A percentile compares a stretch with the other conserved stretches of the same genome.
Evolutionary conservation across 2,329 filamentous ascomycete genomes (phyloP).

Genomic region (Blumeriella jaapii): DNA sequence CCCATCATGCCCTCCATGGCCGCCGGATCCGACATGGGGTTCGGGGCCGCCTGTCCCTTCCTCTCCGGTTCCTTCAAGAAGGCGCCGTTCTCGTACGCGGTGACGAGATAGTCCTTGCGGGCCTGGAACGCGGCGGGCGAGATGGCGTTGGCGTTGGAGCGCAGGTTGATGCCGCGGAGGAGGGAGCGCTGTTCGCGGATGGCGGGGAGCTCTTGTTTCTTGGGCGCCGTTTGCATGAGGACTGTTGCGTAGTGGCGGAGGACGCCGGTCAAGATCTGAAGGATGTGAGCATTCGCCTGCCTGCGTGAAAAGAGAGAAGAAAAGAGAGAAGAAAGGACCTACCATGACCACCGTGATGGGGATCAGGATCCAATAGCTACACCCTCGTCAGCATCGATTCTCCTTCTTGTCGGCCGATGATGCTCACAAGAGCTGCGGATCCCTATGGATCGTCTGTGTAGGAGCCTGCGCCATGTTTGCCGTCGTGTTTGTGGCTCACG

Average conservation of each 20-base stretch:
- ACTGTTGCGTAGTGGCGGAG: conserved; percentile 92
- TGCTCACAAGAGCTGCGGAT: conserved; percentile 92
- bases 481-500: conserved; percentile 1
- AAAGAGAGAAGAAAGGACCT: conserved; percentile 22
- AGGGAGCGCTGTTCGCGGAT: conserved; percentile 82
- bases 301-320: too few species aligned
- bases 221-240: conserved; percentile 76
- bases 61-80: conserved; percentile 84
- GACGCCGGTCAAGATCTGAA: conserved; percentile 77
- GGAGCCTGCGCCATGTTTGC: conserved; percentile 67
- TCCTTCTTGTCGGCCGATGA: conserved; percentile 9
- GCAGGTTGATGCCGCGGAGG: conserved; percentile 72
- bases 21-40: conserved; percentile 89
- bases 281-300: conserved; percentile 3
- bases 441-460: conserved; percentile 92
- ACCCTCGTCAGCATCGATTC: conserved; percentile 16
- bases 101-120: conserved; percentile 73
- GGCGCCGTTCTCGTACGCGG: conserved; percentile 71
- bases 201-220: conserved; percentile 62
- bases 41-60: conserved; percentile 77
- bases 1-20: conserved; percentile 99
- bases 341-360: conserved; percentile 98
- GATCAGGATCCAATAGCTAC: conserved; percentile 96
- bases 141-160: conserved; percentile 70
- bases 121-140: conserved; percentile 65